phyloP scores from a whole-genome alignment of 1,139 yeast genomes.

The Wickerhamomyces sp. region DNA sequence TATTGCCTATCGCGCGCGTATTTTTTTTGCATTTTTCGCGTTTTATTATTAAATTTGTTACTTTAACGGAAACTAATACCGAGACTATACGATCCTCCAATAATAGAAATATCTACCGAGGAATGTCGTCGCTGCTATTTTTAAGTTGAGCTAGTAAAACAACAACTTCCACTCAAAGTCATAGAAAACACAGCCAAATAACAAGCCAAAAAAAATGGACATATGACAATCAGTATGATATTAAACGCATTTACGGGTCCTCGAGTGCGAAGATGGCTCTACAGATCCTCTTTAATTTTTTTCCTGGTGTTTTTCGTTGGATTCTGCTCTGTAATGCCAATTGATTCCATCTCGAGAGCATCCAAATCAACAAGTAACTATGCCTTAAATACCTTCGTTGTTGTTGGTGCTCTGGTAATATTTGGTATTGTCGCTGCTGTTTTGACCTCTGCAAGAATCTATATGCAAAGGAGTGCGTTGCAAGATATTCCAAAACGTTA shows the following conservation, averaged over 20 bases:
- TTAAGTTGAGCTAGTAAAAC: too few species aligned
- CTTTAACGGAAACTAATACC: too few species aligned
- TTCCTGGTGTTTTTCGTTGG: slow-evolving; percentile 47
- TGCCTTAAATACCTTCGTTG: slow-evolving; percentile 63
- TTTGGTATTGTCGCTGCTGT: slow-evolving; percentile 46
- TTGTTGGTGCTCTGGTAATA: slow-evolving; percentile 65
- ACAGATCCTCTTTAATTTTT: slow-evolving; percentile 50
- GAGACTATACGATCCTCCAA: too few species aligned
- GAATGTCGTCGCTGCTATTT: too few species aligned
- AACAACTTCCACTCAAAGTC: too few species aligned
- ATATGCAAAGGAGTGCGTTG: slow-evolving; percentile 52
- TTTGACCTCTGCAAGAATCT: slow-evolving; percentile 48
- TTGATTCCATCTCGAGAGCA: slow-evolving; percentile 73
- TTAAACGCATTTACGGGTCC: neutral
- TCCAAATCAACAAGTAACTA: slow-evolving; percentile 42
- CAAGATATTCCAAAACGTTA: slow-evolving; percentile 75
- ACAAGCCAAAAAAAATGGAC: neutral
- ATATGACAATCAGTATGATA: slow-evolving; percentile 1
- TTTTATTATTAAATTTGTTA: too few species aligned
- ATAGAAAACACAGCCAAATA: neutral
- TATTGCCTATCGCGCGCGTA: too few species aligned
- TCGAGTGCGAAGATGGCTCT: slow-evolving; percentile 32
- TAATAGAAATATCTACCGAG: too few species aligned
- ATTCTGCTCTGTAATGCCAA: slow-evolving; percentile 61
- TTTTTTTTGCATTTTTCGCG: too few species aligned